Percentiles rank a stretch among this genome's conserved stretches.
phyloP scores from a whole-genome alignment of 768 basidiomycete genomes.

The Termitomyces sp. region DNA sequence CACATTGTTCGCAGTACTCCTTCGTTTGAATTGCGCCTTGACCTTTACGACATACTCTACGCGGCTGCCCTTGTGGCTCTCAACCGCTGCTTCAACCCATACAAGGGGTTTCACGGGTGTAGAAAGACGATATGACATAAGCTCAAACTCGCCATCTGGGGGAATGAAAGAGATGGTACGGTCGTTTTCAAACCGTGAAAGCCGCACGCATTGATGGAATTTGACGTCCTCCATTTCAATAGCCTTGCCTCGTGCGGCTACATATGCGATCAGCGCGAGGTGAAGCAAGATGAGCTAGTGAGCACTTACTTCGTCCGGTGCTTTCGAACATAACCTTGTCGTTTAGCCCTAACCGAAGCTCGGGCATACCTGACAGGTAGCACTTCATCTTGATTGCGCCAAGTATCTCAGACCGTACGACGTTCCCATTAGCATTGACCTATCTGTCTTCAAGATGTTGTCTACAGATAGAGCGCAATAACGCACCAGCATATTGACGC shows the following conservation, averaged over 20 bases:
- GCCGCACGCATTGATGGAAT: constrained; percentile 98
- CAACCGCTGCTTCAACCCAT: constrained; percentile 96
- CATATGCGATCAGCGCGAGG: neutral
- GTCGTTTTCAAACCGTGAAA: constrained; percentile 97
- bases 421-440: constrained; percentile 97
- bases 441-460: constrained; percentile 25
- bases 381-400: constrained; percentile 99
- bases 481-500: constrained; percentile 90
- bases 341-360: constrained; percentile 90
- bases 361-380: constrained; percentile 99
- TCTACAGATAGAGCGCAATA: neutral
- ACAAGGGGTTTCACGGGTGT: constrained; percentile 96
- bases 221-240: constrained; percentile 99
- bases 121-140: constrained; percentile 96
- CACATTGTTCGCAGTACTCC: constrained; percentile 97
- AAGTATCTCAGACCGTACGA: constrained; percentile 94
- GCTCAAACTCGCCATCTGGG: constrained; percentile 97
- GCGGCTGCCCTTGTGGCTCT: constrained; percentile 89
- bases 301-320: constrained; percentile 83
- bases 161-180: constrained; percentile 99
- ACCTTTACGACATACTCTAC: constrained; percentile 96
- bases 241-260: constrained; percentile 91
- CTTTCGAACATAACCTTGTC: constrained; percentile 99
- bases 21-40: constrained; percentile 95
- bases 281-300: neutral